Conservation (phyloP, 139 green algal species). For the Mesotaenium endlicherianum region DNA sequence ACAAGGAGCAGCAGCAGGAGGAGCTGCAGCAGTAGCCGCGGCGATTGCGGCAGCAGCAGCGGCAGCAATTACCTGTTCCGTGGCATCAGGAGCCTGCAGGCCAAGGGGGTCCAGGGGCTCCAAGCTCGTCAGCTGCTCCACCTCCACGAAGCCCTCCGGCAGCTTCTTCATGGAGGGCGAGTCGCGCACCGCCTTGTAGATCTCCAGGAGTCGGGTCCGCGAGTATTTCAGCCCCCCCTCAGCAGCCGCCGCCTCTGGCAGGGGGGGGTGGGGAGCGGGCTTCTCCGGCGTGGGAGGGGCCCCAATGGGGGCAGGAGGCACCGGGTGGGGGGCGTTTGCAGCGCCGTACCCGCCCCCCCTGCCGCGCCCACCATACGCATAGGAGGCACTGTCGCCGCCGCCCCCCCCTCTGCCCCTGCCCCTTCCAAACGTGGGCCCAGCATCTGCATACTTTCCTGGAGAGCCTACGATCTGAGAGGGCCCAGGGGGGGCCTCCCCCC, state of each 20-base stretch:
- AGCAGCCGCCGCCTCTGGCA: background rate
- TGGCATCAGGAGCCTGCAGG: slow-evolving; percentile 7
- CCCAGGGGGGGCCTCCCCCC: slow-evolving; percentile 13
- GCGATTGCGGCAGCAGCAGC: background rate
- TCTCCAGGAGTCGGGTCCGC: slow-evolving; percentile 25
- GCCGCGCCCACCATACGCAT: background rate
- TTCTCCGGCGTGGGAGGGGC: too few species aligned
- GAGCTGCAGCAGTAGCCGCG: background rate
- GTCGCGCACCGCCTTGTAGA: background rate
- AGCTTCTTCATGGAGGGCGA: background rate
- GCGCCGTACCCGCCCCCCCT: too few species aligned
- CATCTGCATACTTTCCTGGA: slow-evolving; percentile 1
- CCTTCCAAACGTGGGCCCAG: slow-evolving; percentile 6
- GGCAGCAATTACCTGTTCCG: slow-evolving; percentile 32
- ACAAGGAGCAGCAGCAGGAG: background rate
- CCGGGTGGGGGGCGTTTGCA: too few species aligned
- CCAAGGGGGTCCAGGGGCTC: slow-evolving; percentile 41
- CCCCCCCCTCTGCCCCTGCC: slow-evolving; percentile 1
- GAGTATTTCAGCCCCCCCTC: slow-evolving; percentile 14
- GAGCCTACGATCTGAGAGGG: background rate
- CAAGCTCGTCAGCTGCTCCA: slow-evolving; percentile 13
- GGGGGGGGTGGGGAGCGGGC: too few species aligned
- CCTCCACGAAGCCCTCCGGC: slow-evolving; percentile 41
- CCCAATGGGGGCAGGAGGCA: too few species aligned
- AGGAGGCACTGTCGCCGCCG: background rate